Evolutionary conservation across 108 stramenopile species (phyloP).

Genomic region (Pseudonitzschia multistriata): DNA sequence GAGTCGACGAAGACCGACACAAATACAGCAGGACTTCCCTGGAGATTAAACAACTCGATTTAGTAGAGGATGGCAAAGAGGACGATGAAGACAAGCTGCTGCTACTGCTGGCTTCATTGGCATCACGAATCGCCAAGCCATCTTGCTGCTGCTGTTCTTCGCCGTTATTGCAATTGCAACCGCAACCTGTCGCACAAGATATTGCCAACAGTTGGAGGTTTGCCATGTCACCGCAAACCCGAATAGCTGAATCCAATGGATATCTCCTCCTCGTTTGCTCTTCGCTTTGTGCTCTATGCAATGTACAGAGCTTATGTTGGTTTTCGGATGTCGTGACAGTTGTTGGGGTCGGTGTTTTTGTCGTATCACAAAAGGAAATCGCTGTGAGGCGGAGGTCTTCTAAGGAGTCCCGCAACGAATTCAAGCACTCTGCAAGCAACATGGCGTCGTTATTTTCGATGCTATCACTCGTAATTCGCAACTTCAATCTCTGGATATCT

Average conservation of each 20-base stretch:
- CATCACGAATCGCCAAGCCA: not conserved
- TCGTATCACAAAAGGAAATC: slow-evolving; percentile 10
- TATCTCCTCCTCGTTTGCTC: not conserved
- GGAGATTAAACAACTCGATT: slow-evolving; percentile 14
- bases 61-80: not conserved
- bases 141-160: not conserved
- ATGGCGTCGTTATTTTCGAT: slow-evolving; percentile 13
- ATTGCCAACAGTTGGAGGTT: slow-evolving; percentile 32
- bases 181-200: slow-evolving; percentile 14
- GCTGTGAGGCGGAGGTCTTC: slow-evolving; percentile 38
- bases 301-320: not conserved
- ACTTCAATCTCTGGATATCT: slow-evolving; percentile 36
- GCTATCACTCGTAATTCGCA: not conserved
- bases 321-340: not conserved
- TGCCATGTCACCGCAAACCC: slow-evolving; percentile 29
- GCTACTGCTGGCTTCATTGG: not conserved
- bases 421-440: slow-evolving; percentile 22
- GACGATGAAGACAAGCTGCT: slow-evolving; percentile 5
- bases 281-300: not conserved
- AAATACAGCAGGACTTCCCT: slow-evolving; percentile 20
- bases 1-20: slow-evolving; percentile 25
- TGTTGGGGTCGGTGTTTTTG: not conserved
- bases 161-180: not conserved
- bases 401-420: slow-evolving; percentile 31
- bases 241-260: slow-evolving; percentile 28